Conservation (phyloP, 169 alveolate genomes). For the Cryptosporidium ryanae region DNA sequence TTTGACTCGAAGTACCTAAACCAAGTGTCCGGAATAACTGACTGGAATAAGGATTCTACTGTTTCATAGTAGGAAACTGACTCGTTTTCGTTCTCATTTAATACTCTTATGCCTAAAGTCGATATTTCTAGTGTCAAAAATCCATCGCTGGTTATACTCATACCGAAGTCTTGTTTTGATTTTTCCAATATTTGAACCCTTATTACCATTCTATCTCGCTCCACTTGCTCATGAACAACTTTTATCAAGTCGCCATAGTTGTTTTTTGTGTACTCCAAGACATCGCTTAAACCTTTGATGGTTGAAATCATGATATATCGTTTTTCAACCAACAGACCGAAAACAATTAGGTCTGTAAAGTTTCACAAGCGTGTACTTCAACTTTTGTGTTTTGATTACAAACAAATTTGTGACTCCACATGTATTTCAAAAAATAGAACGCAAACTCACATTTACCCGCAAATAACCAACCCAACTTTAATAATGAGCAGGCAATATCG, state of each 20-base stretch:
- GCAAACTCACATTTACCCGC: too few relatives aligned
- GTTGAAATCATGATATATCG: background rate
- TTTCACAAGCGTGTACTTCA: too few relatives aligned
- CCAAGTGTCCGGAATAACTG: constrained; percentile 42
- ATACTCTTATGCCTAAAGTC: constrained; percentile 1
- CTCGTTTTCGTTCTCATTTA: background rate
- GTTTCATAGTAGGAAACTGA: constrained; percentile 12
- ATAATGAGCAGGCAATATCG: too few relatives aligned
- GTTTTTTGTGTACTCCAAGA: constrained; percentile 2
- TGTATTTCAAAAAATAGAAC: too few relatives aligned
- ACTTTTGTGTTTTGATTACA: too few relatives aligned
- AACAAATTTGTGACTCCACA: too few relatives aligned
- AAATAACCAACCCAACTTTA: too few relatives aligned
- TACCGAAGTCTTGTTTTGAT: background rate
- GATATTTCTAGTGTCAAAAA: constrained; percentile 19
- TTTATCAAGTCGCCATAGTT: constrained; percentile 21
- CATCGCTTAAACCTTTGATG: constrained; percentile 5
- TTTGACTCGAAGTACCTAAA: constrained; percentile 24
- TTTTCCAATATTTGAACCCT: constrained; percentile 5
- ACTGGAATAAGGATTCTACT: constrained; percentile 28
- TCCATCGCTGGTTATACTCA: background rate
- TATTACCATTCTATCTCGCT: background rate
- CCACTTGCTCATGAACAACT: background rate
- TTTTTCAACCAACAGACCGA: too few relatives aligned
- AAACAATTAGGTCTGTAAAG: too few relatives aligned